Conservation (phyloP, 768 basidiomycete genomes). For the Kwoniella heveanensis region DNA sequence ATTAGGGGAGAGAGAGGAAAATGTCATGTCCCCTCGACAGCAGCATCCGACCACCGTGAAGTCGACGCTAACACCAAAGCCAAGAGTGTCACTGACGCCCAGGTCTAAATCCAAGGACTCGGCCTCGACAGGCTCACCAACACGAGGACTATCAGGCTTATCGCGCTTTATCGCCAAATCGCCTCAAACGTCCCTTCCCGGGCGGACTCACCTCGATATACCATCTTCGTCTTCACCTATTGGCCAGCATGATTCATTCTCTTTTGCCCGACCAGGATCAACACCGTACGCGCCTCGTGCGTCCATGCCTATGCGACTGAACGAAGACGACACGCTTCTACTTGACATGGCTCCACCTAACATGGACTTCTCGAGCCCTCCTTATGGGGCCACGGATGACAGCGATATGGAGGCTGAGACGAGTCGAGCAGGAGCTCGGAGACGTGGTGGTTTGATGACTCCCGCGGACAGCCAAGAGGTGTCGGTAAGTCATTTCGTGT, state of each 20-base stretch:
- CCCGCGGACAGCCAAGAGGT: slow-evolving; percentile 36
- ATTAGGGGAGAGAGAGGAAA: slow-evolving; percentile 28
- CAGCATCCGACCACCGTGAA: slow-evolving; percentile 8
- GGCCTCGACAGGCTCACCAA: neutral
- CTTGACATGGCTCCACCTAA: slow-evolving; percentile 19
- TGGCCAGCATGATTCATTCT: neutral
- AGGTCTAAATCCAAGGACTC: neutral
- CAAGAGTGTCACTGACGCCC: neutral
- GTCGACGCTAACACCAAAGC: neutral
- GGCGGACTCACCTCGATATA: neutral
- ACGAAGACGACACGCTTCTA: slow-evolving; percentile 25
- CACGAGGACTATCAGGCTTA: slow-evolving; percentile 1
- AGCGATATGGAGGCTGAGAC: slow-evolving; percentile 10
- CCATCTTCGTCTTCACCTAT: slow-evolving; percentile 24
- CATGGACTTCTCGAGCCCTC: slow-evolving; percentile 11
- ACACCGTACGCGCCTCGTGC: slow-evolving; percentile 19
- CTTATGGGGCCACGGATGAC: slow-evolving; percentile 13
- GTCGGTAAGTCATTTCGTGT: slow-evolving; percentile 23
- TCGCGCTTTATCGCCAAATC: slow-evolving; percentile 22
- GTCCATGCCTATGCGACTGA: slow-evolving; percentile 10
- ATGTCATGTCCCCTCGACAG: slow-evolving; percentile 7
- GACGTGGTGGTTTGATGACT: slow-evolving; percentile 32
- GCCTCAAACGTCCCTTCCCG: neutral
- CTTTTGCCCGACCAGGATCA: neutral
- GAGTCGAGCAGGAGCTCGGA: neutral